Base-by-base conservation (phyloP, 164 flowering plant species). In the Platanus orientalis region DNA sequence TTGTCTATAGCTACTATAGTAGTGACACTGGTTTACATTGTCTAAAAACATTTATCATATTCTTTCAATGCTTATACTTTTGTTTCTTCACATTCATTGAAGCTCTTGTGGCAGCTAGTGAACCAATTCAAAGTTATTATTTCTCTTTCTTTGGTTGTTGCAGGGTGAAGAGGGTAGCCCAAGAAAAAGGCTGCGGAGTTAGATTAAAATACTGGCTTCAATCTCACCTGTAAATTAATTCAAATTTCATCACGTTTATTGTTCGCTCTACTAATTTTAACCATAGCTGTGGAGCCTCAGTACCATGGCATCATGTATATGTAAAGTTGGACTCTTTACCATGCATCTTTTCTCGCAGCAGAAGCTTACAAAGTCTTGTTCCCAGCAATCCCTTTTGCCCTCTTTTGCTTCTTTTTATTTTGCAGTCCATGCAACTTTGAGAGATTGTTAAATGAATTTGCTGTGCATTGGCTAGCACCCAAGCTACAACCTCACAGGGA, bases 141-240 rank as follows among this genome's bases (percentile, higher is more conserved):
- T 48, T 54, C 42, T 1, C 42, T 30, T 34, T 27, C 42, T 57
- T 66, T 40, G 6, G 14, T 70, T 40, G 27, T 48, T 77, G 83
- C 89, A 87, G 92, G 86, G 75, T 21, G 83, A 75, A 55, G 88
- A 77, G 64, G 81, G 79, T 72, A 76, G 71, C 69, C 78, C 73
- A 64, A 78, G 86, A 58, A 86, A 86, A 72, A 68, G 76, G 63
- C 55, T 71, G 78, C 75, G 83, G 64, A 71, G 68, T 70, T 81
- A 75, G 64, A 60, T 55, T 71, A 42, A 61, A 23, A 40, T 50
- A 65, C 42, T 42, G 39, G 56, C 66, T 69, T 78, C 19, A 24
- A 53, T 61, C 63, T 74, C 50, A 61, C 54, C 27, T 81, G 81
- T 83, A 81, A 58, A 73, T 71, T 76, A 66, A 54, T 47, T 60